A percentile compares a stretch with the other conserved stretches of the same genome.
phyloP scores from a whole-genome alignment of 208 protist genomes.

The Trypanosomatidae sp. region DNA sequence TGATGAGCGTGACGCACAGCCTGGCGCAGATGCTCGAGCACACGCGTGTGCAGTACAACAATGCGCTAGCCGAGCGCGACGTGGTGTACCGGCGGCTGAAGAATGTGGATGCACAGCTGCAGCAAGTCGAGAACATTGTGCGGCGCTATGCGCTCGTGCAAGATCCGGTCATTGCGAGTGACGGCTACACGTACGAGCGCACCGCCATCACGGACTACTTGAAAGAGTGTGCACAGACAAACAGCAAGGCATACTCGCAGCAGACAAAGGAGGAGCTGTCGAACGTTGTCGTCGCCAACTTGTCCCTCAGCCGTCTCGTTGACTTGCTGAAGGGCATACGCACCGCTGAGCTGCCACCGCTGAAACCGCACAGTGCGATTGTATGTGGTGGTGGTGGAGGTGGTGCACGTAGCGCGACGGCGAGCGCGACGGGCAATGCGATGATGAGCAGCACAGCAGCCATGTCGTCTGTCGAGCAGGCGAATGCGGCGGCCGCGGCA shows the following conservation, averaged over 20 bases:
- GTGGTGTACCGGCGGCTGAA: conserved; percentile 28
- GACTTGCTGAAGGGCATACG: conserved; percentile 37
- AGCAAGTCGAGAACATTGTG: conserved; percentile 46
- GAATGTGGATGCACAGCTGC: conserved; percentile 33
- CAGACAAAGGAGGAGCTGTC: conserved; percentile 79
- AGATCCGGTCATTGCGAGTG: conserved; percentile 75
- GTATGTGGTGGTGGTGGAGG: no score
- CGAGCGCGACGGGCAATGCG: conserved; percentile 1
- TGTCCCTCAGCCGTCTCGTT: conserved; percentile 55
- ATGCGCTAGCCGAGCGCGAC: conserved; percentile 40
- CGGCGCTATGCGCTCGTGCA: conserved; percentile 46
- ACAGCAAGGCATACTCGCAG: conserved; percentile 74
- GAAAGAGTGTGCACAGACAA: conserved; percentile 43
- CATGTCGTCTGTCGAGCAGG: no score
- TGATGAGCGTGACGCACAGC: conserved; percentile 26
- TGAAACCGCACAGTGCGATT: conserved; percentile 2
- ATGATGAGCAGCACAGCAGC: no score
- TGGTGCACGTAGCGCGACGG: conserved; percentile 1
- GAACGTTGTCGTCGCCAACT: conserved; percentile 64
- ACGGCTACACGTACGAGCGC: conserved; percentile 82
- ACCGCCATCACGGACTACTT: conserved; percentile 50
- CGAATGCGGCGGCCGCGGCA: no score
- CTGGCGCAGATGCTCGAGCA: conserved; percentile 36
- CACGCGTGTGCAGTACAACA: conserved; percentile 57
- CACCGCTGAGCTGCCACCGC: conserved; percentile 22